Base-by-base conservation (phyloP, 176 grass and related monocot species). In the Metroxylon sagu region DNA sequence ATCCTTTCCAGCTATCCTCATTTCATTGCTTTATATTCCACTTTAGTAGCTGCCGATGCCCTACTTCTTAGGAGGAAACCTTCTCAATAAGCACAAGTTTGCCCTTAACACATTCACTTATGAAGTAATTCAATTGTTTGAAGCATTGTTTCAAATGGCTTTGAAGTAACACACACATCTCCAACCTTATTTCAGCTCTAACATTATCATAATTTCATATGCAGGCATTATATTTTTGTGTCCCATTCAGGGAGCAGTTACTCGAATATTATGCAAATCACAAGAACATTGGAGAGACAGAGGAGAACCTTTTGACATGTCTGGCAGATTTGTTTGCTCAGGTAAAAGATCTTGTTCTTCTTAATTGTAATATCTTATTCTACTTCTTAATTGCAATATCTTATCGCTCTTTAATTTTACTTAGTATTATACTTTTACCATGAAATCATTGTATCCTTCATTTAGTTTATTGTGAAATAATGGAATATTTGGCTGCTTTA, bases 271-370 rank as follows among this genome's bases (percentile, higher is more conserved):
- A 85, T 60, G 16, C 73, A 27, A 88, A 72, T 77, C 85, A 71
- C 26, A 97, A 91, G 73, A 80, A 69, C 68, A 75, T 72, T 4
- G 81, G 74, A 63, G 93, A 98, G 0, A 66, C 62, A 19, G 93
- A 98, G 53, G 87, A 98, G 69, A 98, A 88, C 48, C 77, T 98
- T 72, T 77, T 97, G 70, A 88, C 87, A 39, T 97, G 87, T 74
- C 83, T 97, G 81, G 87, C 87, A 1, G 93, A 97, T 82, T 81
- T 97, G 67, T 97, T 97, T 64, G 74, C 82, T 71, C 93, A 97
- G 93, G 93, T 97, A 88, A 71, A 16, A 23, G 18, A 2, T n/a
- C n/a, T 23, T 23, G 21, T 55, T 8, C 18, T n/a, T 23, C 21
- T n/a, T n/a, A 55, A 12, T 55, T 18, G 53, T 5, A 19, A 12